A percentile compares a stretch with the other conserved stretches of the same genome.
These are phyloP conservation scores for Aspergillus versicolor DNA, from an alignment of 2,329 filamentous ascomycete species.

Conservation along the genomic window DNA sequence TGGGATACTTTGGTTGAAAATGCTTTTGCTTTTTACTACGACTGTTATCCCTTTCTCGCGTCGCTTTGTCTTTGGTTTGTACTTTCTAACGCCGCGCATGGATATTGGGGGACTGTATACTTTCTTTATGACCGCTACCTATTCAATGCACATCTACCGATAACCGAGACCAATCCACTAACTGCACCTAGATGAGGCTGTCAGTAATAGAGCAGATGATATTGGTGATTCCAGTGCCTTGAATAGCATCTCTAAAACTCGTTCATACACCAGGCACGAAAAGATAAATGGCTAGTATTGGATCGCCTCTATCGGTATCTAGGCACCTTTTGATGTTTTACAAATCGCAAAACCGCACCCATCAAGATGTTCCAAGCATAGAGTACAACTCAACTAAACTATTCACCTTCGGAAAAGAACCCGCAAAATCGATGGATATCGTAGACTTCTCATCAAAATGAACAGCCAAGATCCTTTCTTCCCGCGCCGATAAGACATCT, in stretches of 20 bases:
- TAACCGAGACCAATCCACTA: neutral
- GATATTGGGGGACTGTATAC: neutral
- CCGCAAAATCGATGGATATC: too few relatives aligned
- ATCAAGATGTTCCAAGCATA: too few relatives aligned
- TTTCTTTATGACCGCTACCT: neutral
- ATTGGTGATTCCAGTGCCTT: too few relatives aligned
- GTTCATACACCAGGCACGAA: too few relatives aligned
- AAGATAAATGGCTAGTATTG: too few relatives aligned
- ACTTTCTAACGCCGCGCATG: neutral
- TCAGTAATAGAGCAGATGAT: neutral
- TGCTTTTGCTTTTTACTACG: neutral
- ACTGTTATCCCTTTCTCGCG: neutral
- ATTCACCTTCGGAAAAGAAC: too few relatives aligned
- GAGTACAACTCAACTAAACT: too few relatives aligned
- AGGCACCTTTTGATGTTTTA: too few relatives aligned
- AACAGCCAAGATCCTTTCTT: slow-evolving; percentile 17
- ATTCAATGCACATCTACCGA: neutral
- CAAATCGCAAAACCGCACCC: too few relatives aligned
- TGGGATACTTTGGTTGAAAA: neutral
- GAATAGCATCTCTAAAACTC: too few relatives aligned
- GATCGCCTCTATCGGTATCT: too few relatives aligned
- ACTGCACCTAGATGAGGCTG: neutral
- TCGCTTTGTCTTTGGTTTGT: neutral
- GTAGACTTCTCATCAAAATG: neutral
- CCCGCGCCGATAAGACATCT: slow-evolving; percentile 27